Conservation (phyloP, 306 rosid species). For the Prunus mume region DNA sequence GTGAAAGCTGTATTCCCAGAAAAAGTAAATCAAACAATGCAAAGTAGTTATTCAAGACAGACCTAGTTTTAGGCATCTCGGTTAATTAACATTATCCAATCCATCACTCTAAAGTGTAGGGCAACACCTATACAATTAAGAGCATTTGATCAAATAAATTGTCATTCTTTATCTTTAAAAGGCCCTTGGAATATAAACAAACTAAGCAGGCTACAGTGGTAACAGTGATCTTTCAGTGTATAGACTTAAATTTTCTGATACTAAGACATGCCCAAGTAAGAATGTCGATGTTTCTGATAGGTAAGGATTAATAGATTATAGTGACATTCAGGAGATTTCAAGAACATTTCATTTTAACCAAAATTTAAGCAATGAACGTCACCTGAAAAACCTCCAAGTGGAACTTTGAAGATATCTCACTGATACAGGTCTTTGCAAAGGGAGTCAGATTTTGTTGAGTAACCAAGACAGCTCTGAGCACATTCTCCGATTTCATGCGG, state of each 20-base stretch:
- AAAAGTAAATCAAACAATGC: neutral
- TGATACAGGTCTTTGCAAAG: conserved; percentile 37
- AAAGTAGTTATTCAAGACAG: neutral
- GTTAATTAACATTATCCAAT: neutral
- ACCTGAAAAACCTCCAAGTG: conserved; percentile 86
- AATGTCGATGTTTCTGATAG: neutral
- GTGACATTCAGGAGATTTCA: neutral
- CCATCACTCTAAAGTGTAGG: neutral
- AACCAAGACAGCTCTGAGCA: conserved; percentile 59
- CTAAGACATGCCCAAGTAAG: neutral
- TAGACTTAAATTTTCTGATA: neutral
- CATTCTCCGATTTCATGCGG: conserved; percentile 74
- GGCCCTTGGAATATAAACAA: neutral
- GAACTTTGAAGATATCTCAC: conserved; percentile 48
- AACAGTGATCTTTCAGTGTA: neutral
- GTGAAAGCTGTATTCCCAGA: neutral
- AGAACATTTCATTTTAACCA: neutral
- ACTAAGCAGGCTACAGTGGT: neutral
- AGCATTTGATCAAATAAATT: neutral
- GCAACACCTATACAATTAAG: neutral
- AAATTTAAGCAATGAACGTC: conserved; percentile 7
- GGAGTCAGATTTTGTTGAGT: conserved; percentile 57
- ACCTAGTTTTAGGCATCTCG: neutral
- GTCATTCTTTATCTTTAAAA: neutral
- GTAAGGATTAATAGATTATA: neutral